Evolutionary conservation across 352 stramenopile species (phyloP).

Genomic region (Phytopythium boreale): DNA sequence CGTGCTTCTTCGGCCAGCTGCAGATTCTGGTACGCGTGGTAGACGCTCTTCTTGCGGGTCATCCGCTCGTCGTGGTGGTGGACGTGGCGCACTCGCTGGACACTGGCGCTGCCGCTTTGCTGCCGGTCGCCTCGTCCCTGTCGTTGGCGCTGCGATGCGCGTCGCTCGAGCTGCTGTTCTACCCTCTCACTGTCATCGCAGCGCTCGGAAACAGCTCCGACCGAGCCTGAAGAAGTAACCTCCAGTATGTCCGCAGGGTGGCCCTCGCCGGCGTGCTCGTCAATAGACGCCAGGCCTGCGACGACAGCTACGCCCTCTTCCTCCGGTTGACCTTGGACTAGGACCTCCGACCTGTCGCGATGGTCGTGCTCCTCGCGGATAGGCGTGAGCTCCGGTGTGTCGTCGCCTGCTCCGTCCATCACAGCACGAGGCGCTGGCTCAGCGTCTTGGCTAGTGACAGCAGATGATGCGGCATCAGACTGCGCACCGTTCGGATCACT

Average conservation of each 20-base stretch:
- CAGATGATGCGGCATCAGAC: background rate
- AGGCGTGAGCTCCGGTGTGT: background rate
- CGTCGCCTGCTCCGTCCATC: background rate
- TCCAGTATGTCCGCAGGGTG: background rate
- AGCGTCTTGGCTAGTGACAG: background rate
- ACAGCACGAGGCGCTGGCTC: background rate
- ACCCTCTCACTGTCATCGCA: background rate
- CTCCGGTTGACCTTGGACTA: slow-evolving; percentile 4
- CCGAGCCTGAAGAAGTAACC: background rate
- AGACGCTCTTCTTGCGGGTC: slow-evolving; percentile 34
- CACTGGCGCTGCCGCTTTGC: background rate
- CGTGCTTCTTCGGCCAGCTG: slow-evolving; percentile 34
- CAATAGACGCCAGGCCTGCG: background rate
- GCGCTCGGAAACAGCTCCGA: background rate
- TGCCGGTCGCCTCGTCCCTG: background rate
- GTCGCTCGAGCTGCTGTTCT: background rate
- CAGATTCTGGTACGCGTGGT: slow-evolving; percentile 40
- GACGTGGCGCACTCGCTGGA: background rate
- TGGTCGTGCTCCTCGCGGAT: slow-evolving; percentile 1
- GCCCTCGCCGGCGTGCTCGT: background rate
- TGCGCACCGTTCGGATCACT: background rate
- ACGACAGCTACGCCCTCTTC: slow-evolving; percentile 7
- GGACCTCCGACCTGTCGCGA: background rate
- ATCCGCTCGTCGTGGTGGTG: background rate
- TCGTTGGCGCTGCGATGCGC: background rate